phyloP scores from a whole-genome alignment of 805 yeast species.

The Teunomyces lycoperdinae region DNA sequence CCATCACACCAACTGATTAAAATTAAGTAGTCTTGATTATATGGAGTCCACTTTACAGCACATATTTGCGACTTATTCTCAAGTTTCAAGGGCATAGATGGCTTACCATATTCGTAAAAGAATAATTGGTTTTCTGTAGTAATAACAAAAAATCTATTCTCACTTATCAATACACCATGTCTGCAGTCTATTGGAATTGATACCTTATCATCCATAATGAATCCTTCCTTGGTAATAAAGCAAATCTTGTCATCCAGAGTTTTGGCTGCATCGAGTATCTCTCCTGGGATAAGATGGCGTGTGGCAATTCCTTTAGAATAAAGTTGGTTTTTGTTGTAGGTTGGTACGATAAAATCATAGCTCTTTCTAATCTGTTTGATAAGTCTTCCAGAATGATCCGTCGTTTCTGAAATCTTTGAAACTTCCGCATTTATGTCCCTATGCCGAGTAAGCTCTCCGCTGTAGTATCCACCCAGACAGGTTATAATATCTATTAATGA shows the following conservation, averaged over 20 bases:
- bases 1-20: constrained; percentile 1
- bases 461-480: constrained; percentile 35
- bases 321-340: background rate
- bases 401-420: too few species aligned
- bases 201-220: background rate
- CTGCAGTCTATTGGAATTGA: background rate
- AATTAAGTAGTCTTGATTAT: background rate
- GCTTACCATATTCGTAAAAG: background rate
- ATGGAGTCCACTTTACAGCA: background rate
- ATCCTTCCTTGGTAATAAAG: background rate
- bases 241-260: background rate
- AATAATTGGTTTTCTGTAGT: background rate
- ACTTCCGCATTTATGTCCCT: background rate
- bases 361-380: background rate
- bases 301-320: background rate
- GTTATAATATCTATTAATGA: constrained; percentile 13
- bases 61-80: background rate
- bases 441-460: constrained; percentile 25
- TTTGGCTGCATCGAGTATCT: background rate
- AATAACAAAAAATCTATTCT: background rate
- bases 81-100: background rate
- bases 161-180: background rate
- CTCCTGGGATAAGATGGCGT: background rate
- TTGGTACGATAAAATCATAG: background rate
- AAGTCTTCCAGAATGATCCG: background rate